Evolutionary conservation across 106 monocot genomes (phyloP), one percentile per base, ranked within the genome.

Genomic region (Xerophyta viscosa): DNA sequence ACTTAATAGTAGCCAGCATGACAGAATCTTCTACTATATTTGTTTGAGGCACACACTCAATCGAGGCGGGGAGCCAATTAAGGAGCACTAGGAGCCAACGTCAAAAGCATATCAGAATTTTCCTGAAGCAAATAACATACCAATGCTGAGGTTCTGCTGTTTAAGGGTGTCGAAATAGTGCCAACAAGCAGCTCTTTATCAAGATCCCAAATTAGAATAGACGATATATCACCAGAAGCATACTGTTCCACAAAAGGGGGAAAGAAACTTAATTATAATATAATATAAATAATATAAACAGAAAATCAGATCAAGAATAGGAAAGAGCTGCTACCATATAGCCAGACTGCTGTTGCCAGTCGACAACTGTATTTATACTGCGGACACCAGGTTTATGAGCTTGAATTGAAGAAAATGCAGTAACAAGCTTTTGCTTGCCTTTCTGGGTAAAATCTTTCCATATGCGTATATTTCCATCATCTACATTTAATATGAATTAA

Each of bases 291-390:
- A 33, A 33, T 33, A 6, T 5, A 5, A 33, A 33, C 11, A 6
- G 37, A 41, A 27, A 21, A 2, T 19, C 33, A n/a, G 2, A 8
- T 50, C 8, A 23, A 19, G 33, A 14, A 22, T 0, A 46, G 15
- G 11, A 31, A 49, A 13, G n/a, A 70, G 31, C 11, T 47, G 27
- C 1, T 84, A 84, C 84, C 91, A 91, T 70, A 59, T 78, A 85
- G 37, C 89, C 76, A 59, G 89, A 89, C 60, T 85, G 80, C 56
- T 96, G 96, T 50, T 96, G 85, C 89, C 96, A 96, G 31, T 96
- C 89, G 0, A 93, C 72, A 57, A 86, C 72, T 22, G 66, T 72
- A 77, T 80, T 80, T 8, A 31, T 36, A 70, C 61, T 65, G 14
- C 76, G 78, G 61, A 56, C 64, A 58, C 72, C 71, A 46, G 56